Conservation (phyloP, 352 stramenopile species). For the Phytopythium mirpurense region DNA sequence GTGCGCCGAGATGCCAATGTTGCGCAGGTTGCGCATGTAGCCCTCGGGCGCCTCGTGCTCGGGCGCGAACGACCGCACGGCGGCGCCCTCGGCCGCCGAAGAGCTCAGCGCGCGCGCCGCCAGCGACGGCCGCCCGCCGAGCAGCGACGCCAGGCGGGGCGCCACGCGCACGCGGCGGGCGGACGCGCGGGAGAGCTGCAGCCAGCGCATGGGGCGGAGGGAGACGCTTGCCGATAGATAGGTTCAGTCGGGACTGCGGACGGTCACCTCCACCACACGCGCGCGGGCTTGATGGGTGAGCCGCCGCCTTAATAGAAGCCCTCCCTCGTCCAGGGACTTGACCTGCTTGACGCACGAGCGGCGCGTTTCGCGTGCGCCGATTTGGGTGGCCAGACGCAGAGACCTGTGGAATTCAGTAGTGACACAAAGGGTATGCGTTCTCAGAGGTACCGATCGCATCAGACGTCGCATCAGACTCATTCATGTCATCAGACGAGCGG, state of each 20-base stretch:
- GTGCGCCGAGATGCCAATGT: conserved; percentile 99
- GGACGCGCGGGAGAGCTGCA: conserved; percentile 46
- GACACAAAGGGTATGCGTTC: background rate
- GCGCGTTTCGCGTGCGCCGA: background rate
- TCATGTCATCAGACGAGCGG: background rate
- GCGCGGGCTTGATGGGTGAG: background rate
- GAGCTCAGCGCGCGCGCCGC: too few relatives aligned
- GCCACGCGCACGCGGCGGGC: background rate
- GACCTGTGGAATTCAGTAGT: background rate
- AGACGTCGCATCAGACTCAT: background rate
- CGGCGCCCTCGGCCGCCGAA: background rate
- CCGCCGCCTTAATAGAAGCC: background rate
- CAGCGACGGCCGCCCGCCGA: too few relatives aligned
- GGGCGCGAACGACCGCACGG: background rate
- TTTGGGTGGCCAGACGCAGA: background rate
- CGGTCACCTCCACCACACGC: too few relatives aligned
- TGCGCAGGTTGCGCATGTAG: conserved; percentile 62
- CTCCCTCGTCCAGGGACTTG: too few relatives aligned
- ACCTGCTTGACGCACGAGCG: background rate
- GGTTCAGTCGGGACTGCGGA: too few relatives aligned
- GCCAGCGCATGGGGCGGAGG: conserved; percentile 37
- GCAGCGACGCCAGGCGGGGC: background rate
- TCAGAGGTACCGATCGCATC: too few relatives aligned
- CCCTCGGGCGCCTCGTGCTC: background rate
- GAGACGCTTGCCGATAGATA: background rate